Percentiles rank a stretch among this genome's conserved stretches.
These are phyloP conservation scores for Thraustotheca clavata DNA, from an alignment of 352 stramenopile species.

Conservation along the genomic window DNA sequence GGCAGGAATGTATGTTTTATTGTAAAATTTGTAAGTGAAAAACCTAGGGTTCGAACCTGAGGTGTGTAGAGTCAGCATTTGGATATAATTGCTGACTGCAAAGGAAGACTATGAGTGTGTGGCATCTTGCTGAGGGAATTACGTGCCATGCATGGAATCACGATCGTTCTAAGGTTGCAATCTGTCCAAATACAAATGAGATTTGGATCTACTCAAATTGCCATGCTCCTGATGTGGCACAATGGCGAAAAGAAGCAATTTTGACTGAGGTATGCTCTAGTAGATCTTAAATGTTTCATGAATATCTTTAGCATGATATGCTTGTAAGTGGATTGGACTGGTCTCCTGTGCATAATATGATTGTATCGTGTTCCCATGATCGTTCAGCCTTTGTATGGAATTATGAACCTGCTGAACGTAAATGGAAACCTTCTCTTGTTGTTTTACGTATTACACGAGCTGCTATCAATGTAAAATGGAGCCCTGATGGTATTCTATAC, in stretches of 20 bases:
- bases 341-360: constrained; percentile 88
- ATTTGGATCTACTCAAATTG: constrained; percentile 89
- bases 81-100: background rate
- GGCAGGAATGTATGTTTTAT: no score
- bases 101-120: constrained; percentile 35
- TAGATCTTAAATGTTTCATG: background rate
- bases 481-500: constrained; percentile 56
- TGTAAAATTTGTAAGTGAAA: no score
- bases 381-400: constrained; percentile 94
- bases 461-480: constrained; percentile 92
- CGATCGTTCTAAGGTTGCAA: constrained; percentile 81
- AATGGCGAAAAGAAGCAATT: constrained; percentile 81
- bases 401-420: constrained; percentile 69
- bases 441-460: constrained; percentile 88
- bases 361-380: constrained; percentile 93
- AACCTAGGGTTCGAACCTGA: no score
- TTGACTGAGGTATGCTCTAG: constrained; percentile 48
- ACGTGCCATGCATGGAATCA: constrained; percentile 90
- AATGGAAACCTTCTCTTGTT: constrained; percentile 89
- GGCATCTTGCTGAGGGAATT: constrained; percentile 75
- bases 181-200: constrained; percentile 90
- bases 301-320: constrained; percentile 89
- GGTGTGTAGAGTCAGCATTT: constrained; percentile 2
- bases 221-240: constrained; percentile 54
- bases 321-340: constrained; percentile 89